phyloP scores from a whole-genome alignment of 352 stramenopile genomes.

The Phytophthora meadii region DNA sequence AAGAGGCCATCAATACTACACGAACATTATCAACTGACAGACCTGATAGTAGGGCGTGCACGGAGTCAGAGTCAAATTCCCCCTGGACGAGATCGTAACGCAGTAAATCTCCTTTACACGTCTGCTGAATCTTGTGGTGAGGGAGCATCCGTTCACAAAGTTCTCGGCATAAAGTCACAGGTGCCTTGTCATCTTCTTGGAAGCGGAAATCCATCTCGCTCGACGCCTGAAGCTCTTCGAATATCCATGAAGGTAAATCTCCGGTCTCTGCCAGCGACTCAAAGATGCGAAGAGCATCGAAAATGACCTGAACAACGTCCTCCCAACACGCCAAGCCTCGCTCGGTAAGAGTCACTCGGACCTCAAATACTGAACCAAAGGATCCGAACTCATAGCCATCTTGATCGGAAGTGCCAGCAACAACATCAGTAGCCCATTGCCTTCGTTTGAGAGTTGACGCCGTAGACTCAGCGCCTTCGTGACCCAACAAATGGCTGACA shows the following conservation, averaged over 20 bases:
- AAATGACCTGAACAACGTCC: constrained; percentile 54
- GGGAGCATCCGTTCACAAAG: constrained; percentile 69
- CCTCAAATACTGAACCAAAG: constrained; percentile 63
- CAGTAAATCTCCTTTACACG: constrained; percentile 49
- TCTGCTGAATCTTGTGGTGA: constrained; percentile 43
- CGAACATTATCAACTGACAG: constrained; percentile 69
- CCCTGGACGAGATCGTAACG: constrained; percentile 64
- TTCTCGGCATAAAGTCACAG: constrained; percentile 44
- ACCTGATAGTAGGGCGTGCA: constrained; percentile 35
- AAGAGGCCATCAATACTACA: constrained; percentile 62
- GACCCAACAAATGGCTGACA: constrained; percentile 54
- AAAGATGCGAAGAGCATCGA: constrained; percentile 51
- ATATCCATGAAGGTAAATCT: constrained; percentile 54
- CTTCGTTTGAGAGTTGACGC: constrained; percentile 46
- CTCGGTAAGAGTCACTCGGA: constrained; percentile 57
- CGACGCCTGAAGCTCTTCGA: constrained; percentile 59
- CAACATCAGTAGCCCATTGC: constrained; percentile 55
- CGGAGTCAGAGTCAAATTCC: constrained; percentile 44
- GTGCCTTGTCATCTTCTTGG: constrained; percentile 56
- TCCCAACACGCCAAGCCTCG: constrained; percentile 51
- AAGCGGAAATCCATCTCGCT: constrained; percentile 68
- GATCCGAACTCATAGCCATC: constrained; percentile 73
- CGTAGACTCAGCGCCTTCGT: constrained; percentile 58
- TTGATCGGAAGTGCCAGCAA: constrained; percentile 52
- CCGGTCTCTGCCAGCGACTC: neutral